Conservation (phyloP, 768 basidiomycete genomes). For the Agaricus subrufescens region DNA sequence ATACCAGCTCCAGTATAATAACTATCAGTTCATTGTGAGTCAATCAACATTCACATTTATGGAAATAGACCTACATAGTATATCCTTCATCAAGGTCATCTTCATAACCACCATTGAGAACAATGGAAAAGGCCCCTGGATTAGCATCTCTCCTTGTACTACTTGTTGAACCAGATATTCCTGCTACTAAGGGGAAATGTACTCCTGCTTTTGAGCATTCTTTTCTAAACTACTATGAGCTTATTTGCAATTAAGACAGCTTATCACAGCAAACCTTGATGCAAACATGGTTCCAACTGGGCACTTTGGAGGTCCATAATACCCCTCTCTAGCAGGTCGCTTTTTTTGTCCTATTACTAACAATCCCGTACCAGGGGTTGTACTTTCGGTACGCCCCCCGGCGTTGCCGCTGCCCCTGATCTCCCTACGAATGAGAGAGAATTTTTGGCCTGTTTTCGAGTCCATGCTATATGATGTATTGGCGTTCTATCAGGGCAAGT, state of each 20-base stretch:
- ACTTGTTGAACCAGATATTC: constrained; percentile 26
- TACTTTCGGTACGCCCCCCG: not conserved
- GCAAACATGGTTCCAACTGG: constrained; percentile 5
- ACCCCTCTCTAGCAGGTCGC: not conserved
- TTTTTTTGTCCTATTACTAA: not conserved
- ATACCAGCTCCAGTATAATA: constrained; percentile 37
- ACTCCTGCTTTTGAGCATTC: constrained; percentile 20
- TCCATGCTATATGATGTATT: not conserved
- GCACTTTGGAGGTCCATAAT: constrained; percentile 5
- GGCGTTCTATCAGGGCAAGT: no score
- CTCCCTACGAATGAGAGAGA: not conserved
- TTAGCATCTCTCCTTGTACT: not conserved
- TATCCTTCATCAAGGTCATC: constrained; percentile 38
- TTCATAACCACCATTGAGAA: constrained; percentile 34
- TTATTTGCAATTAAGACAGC: not conserved
- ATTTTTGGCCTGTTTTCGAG: not conserved
- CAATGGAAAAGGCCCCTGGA: constrained; percentile 36
- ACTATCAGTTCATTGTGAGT: constrained; percentile 15
- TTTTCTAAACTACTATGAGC: constrained; percentile 16
- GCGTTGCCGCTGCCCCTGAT: not conserved
- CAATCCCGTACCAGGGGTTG: not conserved
- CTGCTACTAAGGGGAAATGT: constrained; percentile 25
- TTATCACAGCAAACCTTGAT: not conserved
- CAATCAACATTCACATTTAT: not conserved
- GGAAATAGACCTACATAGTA: constrained; percentile 24